A percentile compares a stretch with the other conserved stretches of the same genome.
These are phyloP conservation scores for Fusarium acutatum DNA, from an alignment of 2,329 filamentous ascomycete genomes.

Conservation along the genomic window DNA sequence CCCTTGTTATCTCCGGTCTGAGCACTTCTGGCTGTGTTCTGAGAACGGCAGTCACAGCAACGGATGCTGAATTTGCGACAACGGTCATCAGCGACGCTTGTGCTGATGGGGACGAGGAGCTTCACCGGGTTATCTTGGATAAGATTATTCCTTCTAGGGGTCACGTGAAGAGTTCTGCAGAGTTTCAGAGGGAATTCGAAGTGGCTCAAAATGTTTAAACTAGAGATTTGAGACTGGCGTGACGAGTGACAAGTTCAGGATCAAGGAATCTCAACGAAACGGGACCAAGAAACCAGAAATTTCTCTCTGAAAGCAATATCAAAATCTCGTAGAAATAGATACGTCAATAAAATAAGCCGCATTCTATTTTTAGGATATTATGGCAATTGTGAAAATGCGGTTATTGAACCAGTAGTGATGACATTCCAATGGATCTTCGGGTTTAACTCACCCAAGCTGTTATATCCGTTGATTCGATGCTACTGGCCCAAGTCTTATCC, in stretches of 20 bases:
- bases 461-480: not conserved
- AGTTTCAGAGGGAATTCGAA: not conserved
- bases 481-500: not conserved
- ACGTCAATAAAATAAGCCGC: not conserved
- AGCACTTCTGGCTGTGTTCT: constrained; percentile 3
- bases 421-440: not conserved
- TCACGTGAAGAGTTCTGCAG: not conserved
- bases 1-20: not conserved
- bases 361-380: not conserved
- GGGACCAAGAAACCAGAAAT: accelerated
- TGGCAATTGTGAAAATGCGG: not conserved
- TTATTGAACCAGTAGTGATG: not conserved
- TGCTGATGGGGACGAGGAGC: not conserved
- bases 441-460: accelerated
- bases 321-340: accelerated
- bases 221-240: too few relatives aligned
- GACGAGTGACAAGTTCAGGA: accelerated
- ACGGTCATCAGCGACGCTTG: not conserved
- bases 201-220: not conserved
- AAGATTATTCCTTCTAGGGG: not conserved
- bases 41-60: not conserved
- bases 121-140: not conserved
- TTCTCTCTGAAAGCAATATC: accelerated
- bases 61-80: not conserved
- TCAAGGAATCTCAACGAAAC: not conserved